Evolutionary conservation across 345 rosid species (phyloP), one percentile per base, ranked within the genome.

Genomic region (Microthlaspi erraticum): DNA sequence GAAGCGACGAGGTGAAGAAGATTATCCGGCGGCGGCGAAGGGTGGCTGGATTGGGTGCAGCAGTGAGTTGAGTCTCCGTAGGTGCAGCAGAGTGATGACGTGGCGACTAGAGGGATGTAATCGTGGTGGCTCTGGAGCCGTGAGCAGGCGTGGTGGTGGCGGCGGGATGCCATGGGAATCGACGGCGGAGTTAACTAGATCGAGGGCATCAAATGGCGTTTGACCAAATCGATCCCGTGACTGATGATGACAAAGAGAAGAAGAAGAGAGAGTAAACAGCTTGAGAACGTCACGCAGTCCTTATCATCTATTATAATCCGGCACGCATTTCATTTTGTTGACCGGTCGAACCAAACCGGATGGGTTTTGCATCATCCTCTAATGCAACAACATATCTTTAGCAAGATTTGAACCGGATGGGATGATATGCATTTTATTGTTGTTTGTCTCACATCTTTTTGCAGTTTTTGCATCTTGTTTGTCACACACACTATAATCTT

Each of bases 1-100:
- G 86, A 76, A 26, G 79, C 45, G 55, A 87, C 58, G 77, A 83
- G 76, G 58, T 83, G 90, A 11, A 87, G 76, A 70, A 83, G 85
- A 31, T 80, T 82, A 62, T 87, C 96, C 0, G 72, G 61, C 3
- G 79, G 66, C 2, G 57, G 64, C 4, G 70, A 42, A 45, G 77
- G 73, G 53, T 53, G 79, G 65, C 57, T 61, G 17, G 44, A 31
- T 14, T 69, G 70, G 9, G n/a, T 51, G 78, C 79, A 79, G 76
- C 71, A 71, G 66, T 64, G 71, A 55, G 36, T 52, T 61, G 56
- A 42, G 10, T 41, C 60, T 69, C 75, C 26, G 76, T 44, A 41
- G 77, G 72, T 75, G 74, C 80, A 79, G 77, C 78, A 59, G 58
- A 12, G 43, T 14, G 72, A 7, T 39, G 72, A 49, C 39, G 78